phyloP scores from a whole-genome alignment of 768 basidiomycete genomes.

The Termitomyces sp. region DNA sequence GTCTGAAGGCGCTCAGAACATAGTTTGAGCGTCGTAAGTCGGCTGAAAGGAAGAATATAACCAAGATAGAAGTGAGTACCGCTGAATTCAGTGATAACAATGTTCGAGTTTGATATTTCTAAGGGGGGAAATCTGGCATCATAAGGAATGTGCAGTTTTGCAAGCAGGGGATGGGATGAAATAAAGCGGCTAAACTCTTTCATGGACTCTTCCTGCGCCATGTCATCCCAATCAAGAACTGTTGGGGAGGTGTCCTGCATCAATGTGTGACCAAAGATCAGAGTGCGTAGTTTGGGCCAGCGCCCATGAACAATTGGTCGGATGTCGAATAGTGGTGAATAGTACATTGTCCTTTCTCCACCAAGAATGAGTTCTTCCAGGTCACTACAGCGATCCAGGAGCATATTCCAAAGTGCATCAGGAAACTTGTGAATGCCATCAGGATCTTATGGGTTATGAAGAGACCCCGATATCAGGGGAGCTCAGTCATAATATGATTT shows the following conservation, averaged over 20 bases:
- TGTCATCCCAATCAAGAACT: slow-evolving; percentile 5
- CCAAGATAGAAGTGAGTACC: slow-evolving; percentile 17
- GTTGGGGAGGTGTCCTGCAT: slow-evolving; percentile 9
- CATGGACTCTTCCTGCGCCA: slow-evolving; percentile 6
- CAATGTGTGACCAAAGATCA: slow-evolving; percentile 18
- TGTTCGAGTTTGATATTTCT: slow-evolving; percentile 9
- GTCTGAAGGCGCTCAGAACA: slow-evolving; percentile 19
- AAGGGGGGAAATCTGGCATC: slow-evolving; percentile 13
- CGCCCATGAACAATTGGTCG: slow-evolving; percentile 17
- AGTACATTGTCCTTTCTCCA: slow-evolving; percentile 11
- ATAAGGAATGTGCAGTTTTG: slow-evolving; percentile 18
- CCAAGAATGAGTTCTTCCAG: slow-evolving; percentile 41
- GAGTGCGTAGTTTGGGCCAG: slow-evolving; percentile 20
- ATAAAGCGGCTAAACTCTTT: slow-evolving; percentile 19
- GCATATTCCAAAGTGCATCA: slow-evolving; percentile 50
- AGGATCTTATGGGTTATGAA: slow-evolving; percentile 9
- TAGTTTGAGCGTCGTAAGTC: slow-evolving; percentile 16
- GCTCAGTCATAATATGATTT: not conserved
- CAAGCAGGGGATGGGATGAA: slow-evolving; percentile 14
- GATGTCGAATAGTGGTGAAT: slow-evolving; percentile 17
- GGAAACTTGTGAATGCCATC: slow-evolving; percentile 15
- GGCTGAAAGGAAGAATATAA: slow-evolving; percentile 12
- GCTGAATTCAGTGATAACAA: slow-evolving; percentile 17
- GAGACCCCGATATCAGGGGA: not conserved
- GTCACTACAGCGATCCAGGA: slow-evolving; percentile 39